phyloP scores from a whole-genome alignment of 1,284 basidiomycete genomes.

The Leccinum fallax region DNA sequence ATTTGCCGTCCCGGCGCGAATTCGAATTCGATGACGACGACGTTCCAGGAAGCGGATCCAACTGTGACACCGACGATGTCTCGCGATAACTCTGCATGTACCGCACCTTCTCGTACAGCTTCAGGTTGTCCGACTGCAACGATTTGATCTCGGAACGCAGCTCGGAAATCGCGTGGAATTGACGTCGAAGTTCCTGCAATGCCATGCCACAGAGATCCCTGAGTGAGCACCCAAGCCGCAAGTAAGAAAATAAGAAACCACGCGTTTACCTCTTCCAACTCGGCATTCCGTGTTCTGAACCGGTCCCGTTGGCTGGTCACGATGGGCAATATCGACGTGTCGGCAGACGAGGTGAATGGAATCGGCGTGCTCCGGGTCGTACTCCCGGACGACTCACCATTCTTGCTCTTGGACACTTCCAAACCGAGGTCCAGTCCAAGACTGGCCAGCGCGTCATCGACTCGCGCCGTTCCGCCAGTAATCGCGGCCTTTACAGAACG shows the following conservation, averaged over 20 bases:
- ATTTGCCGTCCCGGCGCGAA: slow-evolving; percentile 38
- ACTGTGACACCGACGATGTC: slow-evolving; percentile 61
- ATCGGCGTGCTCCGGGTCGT: slow-evolving; percentile 59
- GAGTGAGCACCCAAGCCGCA: slow-evolving; percentile 2
- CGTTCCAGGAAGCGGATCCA: slow-evolving; percentile 65
- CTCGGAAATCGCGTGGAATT: slow-evolving; percentile 92
- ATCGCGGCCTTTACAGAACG: slow-evolving; percentile 24
- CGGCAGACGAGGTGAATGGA: slow-evolving; percentile 73
- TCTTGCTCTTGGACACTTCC: slow-evolving; percentile 15
- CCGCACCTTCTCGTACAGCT: slow-evolving; percentile 94
- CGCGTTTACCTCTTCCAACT: slow-evolving; percentile 65
- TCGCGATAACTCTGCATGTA: slow-evolving; percentile 95
- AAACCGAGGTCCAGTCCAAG: slow-evolving; percentile 58
- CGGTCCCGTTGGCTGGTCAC: slow-evolving; percentile 96
- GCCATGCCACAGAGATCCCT: neutral
- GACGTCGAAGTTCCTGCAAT: slow-evolving; percentile 84
- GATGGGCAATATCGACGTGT: slow-evolving; percentile 92
- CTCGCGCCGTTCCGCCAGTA: slow-evolving; percentile 30
- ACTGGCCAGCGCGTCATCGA: slow-evolving; percentile 62
- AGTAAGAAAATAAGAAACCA: neutral
- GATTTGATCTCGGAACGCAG: slow-evolving; percentile 86
- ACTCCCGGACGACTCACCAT: slow-evolving; percentile 27
- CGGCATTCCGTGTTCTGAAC: slow-evolving; percentile 93
- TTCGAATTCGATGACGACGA: slow-evolving; percentile 16
- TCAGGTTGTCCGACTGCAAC: slow-evolving; percentile 90